These are phyloP conservation scores for Pseudogymnoascus sp. DNA, from an alignment of 2,329 filamentous ascomycete genomes.

Conservation along the genomic window DNA sequence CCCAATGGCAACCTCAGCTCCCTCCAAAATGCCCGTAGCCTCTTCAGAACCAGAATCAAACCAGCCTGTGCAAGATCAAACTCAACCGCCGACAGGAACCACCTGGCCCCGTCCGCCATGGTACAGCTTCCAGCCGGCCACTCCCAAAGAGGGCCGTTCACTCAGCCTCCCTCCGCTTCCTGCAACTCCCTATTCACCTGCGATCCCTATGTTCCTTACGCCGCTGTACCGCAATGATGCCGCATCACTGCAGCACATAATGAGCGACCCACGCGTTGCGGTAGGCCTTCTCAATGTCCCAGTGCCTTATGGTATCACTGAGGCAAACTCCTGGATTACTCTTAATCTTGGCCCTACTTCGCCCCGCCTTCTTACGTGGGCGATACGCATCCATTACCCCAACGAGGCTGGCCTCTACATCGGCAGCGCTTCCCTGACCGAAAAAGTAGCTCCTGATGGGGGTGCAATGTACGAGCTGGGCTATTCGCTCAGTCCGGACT, in stretches of 20 bases:
- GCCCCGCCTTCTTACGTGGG: not conserved
- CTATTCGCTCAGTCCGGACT: constrained; percentile 8
- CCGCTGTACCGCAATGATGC: constrained; percentile 2
- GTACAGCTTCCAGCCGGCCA: not conserved
- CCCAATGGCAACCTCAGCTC: not conserved
- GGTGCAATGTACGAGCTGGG: constrained; percentile 2
- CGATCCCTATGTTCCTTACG: constrained; percentile 5
- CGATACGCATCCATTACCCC: not conserved
- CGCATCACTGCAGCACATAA: not conserved
- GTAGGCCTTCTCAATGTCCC: constrained; percentile 5
- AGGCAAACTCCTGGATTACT: constrained; percentile 7
- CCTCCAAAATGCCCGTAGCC: not conserved
- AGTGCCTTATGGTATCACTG: not conserved
- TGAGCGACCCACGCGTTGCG: not conserved
- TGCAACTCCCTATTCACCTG: not conserved
- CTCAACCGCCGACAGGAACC: not conserved
- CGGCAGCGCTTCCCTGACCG: not conserved
- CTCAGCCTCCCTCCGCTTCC: not conserved
- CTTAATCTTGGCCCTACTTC: not conserved
- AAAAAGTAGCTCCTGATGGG: not conserved
- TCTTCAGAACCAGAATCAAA: not conserved
- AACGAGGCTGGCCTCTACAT: not conserved
- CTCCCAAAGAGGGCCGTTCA: not conserved
- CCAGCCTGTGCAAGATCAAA: not conserved
- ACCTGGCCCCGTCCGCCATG: not conserved